Percentiles rank a stretch among this genome's conserved stretches.
Evolutionary conservation across 306 rosid species (phyloP).

Genomic region (Chamaecrista fasciculata): DNA sequence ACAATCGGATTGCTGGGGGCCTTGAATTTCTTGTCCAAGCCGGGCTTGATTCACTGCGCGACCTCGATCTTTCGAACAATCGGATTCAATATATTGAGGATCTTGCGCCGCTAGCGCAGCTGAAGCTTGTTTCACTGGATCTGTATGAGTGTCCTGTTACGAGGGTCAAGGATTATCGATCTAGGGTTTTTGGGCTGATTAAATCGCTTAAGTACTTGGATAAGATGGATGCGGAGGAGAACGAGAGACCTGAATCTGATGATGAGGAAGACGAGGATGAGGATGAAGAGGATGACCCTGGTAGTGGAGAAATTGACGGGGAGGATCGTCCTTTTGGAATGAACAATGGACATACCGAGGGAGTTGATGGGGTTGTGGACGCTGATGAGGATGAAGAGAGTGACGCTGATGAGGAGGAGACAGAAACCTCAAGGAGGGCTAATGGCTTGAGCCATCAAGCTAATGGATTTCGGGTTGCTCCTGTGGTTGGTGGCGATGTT

Average conservation of each 20-base stretch:
- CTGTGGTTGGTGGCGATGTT: constrained; percentile 42
- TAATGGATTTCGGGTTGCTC: constrained; percentile 66
- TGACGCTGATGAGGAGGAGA: constrained; percentile 89
- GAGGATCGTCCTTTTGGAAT: constrained; percentile 54
- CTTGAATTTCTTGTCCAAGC: constrained; percentile 76
- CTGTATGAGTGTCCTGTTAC: constrained; percentile 93
- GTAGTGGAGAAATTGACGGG: constrained; percentile 84
- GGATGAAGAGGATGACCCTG: constrained; percentile 82
- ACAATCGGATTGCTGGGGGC: constrained; percentile 83
- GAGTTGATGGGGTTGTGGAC: constrained; percentile 67
- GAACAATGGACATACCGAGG: constrained; percentile 73
- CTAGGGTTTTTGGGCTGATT: constrained; percentile 92
- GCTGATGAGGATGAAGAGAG: constrained; percentile 90
- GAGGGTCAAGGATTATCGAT: constrained; percentile 87
- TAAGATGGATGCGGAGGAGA: constrained; percentile 93
- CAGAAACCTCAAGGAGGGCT: constrained; percentile 49
- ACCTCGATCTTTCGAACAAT: constrained; percentile 83
- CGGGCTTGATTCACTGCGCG: constrained; percentile 73
- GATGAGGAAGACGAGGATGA: constrained; percentile 80
- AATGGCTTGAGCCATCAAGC: constrained; percentile 53
- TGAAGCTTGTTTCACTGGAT: constrained; percentile 83
- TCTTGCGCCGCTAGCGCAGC: constrained; percentile 83
- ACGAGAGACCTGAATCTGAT: constrained; percentile 81
- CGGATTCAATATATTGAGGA: constrained; percentile 83
- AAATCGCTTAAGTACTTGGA: constrained; percentile 81